Evolutionary conservation across 805 yeast genomes (phyloP), one percentile per base, ranked within the genome.

Genomic region (Candida stauntonica): DNA sequence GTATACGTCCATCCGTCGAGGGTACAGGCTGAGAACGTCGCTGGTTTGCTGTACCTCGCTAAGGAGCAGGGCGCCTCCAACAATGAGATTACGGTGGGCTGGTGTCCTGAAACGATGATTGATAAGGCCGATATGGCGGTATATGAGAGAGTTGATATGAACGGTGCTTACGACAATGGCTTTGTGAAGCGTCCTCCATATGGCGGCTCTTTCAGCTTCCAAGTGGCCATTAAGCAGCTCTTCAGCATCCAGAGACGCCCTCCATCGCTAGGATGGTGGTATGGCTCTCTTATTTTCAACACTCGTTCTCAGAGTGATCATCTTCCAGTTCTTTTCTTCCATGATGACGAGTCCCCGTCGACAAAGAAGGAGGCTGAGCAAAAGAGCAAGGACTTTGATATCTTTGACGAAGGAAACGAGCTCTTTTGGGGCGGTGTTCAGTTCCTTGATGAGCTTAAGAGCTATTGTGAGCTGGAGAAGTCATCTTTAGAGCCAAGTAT

Each of bases 401-500:
- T 95, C 0, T 89, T 87, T 57, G 74, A 75, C 13, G 67, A 67
- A 27, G 60, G 65, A 2, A 67, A 67, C 18, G 72, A 69, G 26
- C 57, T 86, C 28, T 84, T 79, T 48, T 93, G 98, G 97, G 99
- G 99, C 16, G 99, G 97, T 2, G 75, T 73, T 30, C 83, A 85
- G 48, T 81, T 93, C 42, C 61, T 86, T 42, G 65, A 68, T 31
- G 71, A 68, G 12, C 61, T 93, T 29, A 63, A 67, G 23, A 60
- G 63, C 28, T 68, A 73, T 45, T 77, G 84, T 23, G 79, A 76
- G 41, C 60, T 87, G 20, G 87, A 82, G 49, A 72, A 70, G 45
- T 78, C 94, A 0, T 70, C 82, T 0, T 61, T 85, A 19, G 97
- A 87, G 48, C 77, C 79, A 3, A 75, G 84, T 0, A 76, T 88